Evolutionary conservation across 805 yeast genomes (phyloP).

Genomic region (Isabelozyma rhagii): DNA sequence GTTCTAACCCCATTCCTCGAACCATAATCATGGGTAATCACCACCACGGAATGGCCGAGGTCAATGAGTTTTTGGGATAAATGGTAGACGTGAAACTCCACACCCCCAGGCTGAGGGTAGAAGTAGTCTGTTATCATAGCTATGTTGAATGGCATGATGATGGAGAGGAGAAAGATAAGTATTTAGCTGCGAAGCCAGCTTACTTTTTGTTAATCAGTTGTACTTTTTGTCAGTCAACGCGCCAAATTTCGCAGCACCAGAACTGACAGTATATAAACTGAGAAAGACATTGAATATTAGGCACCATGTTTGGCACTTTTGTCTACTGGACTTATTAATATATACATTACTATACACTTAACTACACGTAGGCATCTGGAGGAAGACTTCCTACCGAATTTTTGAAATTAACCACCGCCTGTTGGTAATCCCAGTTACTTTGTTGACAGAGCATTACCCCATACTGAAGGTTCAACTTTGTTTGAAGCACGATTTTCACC

Average conservation of each 20-base stretch:
- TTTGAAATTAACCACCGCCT: slow-evolving; percentile 67
- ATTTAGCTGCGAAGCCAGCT: neutral
- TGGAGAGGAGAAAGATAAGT: neutral
- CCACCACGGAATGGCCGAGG: slow-evolving; percentile 79
- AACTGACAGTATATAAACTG: no score
- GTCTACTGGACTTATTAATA: neutral
- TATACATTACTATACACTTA: neutral
- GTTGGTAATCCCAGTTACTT: slow-evolving; percentile 76
- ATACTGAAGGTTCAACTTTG: slow-evolving; percentile 74
- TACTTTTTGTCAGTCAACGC: neutral
- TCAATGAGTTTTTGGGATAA: slow-evolving; percentile 77
- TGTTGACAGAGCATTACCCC: slow-evolving; percentile 83
- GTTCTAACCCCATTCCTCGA: slow-evolving; percentile 78
- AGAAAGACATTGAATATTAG: no score
- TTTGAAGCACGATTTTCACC: slow-evolving; percentile 62
- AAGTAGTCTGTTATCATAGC: slow-evolving; percentile 94
- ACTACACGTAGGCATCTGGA: slow-evolving; percentile 29
- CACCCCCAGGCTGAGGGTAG: slow-evolving; percentile 98
- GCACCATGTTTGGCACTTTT: no score
- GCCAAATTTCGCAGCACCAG: no score
- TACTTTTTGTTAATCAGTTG: neutral
- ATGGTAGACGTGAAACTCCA: slow-evolving; percentile 92
- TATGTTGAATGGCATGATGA: slow-evolving; percentile 28
- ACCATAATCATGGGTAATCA: slow-evolving; percentile 87
- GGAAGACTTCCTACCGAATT: slow-evolving; percentile 55